These are phyloP conservation scores for Aspergillus sclerotialis DNA, from an alignment of 2,329 filamentous ascomycete species.

Conservation along the genomic window DNA sequence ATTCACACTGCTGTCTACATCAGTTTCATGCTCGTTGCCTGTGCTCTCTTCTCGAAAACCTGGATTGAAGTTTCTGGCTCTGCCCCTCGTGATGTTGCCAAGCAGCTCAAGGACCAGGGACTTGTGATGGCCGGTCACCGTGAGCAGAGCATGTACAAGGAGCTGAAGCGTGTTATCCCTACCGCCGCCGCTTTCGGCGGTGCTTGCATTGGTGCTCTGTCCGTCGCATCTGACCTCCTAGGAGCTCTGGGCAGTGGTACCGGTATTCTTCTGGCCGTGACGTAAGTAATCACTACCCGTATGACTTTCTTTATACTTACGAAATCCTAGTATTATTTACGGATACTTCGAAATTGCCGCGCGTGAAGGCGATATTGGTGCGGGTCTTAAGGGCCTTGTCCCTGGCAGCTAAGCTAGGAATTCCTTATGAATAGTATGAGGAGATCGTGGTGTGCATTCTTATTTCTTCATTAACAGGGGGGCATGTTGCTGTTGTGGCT, in stretches of 20 bases:
- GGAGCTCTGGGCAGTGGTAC: constrained; percentile 94
- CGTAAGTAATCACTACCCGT: constrained; percentile 56
- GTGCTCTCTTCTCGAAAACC: constrained; percentile 98
- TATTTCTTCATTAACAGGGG: constrained; percentile 20
- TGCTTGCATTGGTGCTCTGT: constrained; percentile 96
- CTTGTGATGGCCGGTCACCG: constrained; percentile 99
- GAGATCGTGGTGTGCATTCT: constrained; percentile 18
- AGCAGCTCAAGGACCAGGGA: constrained; percentile 99
- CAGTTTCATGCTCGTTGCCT: constrained; percentile 94
- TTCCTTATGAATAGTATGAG: constrained; percentile 28
- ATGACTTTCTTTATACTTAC: constrained; percentile 15
- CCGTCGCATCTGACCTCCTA: constrained; percentile 89
- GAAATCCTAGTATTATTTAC: constrained; percentile 76
- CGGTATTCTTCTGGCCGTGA: constrained; percentile 95
- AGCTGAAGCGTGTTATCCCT: constrained; percentile 98
- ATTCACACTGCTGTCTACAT: constrained; percentile 96
- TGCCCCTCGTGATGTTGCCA: constrained; percentile 93
- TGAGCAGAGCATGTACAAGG: constrained; percentile 99
- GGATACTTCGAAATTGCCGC: constrained; percentile 99
- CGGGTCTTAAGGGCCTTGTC: constrained; percentile 64
- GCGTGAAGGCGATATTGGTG: constrained; percentile 86
- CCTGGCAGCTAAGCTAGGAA: constrained; percentile 34
- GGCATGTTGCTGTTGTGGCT: constrained; percentile 19
- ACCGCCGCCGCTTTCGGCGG: constrained; percentile 97
- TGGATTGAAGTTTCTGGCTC: constrained; percentile 99